Evolutionary conservation across 345 rosid species (phyloP).

Genomic region (Lenwebbia sp.): DNA sequence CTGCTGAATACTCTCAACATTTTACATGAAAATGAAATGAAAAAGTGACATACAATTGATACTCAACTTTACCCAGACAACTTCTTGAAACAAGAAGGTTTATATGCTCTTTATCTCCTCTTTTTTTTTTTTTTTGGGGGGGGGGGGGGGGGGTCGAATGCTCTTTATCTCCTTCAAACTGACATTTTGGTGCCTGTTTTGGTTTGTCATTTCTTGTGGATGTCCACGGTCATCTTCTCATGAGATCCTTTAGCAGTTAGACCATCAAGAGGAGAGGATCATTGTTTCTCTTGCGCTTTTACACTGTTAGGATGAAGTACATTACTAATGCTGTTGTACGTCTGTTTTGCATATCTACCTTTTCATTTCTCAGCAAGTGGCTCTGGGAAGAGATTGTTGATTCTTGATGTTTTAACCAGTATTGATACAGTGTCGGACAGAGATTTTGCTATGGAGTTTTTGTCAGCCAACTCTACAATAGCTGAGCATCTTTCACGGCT

Average conservation of each 20-base stretch:
- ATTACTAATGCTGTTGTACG: background rate
- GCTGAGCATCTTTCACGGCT: constrained; percentile 85
- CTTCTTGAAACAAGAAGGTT: background rate
- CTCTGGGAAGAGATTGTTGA: background rate
- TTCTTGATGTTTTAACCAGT: constrained; percentile 11
- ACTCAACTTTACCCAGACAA: background rate
- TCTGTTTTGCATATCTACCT: background rate
- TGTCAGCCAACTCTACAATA: constrained; percentile 61
- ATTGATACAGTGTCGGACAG: constrained; percentile 97
- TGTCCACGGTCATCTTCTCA: background rate
- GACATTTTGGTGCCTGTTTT: background rate
- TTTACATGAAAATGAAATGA: background rate
- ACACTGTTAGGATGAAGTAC: background rate
- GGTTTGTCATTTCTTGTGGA: background rate
- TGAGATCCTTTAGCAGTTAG: background rate
- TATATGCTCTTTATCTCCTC: background rate
- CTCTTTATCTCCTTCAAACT: background rate
- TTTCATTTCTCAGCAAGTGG: background rate
- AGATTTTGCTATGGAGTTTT: constrained; percentile 82
- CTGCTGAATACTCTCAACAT: too few relatives aligned
- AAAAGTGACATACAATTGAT: background rate
- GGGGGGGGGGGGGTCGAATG: too few relatives aligned
- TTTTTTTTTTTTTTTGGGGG: too few relatives aligned
- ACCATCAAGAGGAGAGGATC: background rate
- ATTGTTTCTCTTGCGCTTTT: background rate